These are phyloP conservation scores for Geranium rotundifolium DNA, from an alignment of 345 rosid species.

Conservation along the genomic window DNA sequence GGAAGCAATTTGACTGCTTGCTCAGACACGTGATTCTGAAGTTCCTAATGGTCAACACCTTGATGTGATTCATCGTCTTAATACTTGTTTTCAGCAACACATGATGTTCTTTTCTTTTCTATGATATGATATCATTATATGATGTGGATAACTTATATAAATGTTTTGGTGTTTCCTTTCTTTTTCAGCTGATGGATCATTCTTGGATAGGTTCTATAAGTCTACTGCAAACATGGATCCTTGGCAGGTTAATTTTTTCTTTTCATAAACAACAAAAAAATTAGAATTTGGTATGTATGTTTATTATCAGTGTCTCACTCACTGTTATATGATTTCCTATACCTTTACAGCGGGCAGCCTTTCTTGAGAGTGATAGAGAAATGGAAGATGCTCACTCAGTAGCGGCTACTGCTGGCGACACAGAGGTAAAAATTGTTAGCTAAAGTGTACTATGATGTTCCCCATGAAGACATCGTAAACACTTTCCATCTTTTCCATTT, in stretches of 20 bases:
- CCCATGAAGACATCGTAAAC: too few species aligned
- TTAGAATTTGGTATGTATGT: not conserved
- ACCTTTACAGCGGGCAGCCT: constrained; percentile 48
- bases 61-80: too few species aligned
- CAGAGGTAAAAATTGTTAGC: constrained; percentile 32
- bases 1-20: too few species aligned
- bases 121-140: too few species aligned
- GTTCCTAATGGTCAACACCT: too few species aligned
- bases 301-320: too few species aligned
- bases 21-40: too few species aligned
- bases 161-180: constrained; percentile 1
- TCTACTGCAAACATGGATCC: constrained; percentile 74
- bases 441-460: too few species aligned
- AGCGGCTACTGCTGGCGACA: constrained; percentile 83
- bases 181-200: constrained; percentile 62
- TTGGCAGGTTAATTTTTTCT: constrained; percentile 31
- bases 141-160: too few species aligned
- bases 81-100: too few species aligned
- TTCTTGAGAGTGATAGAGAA: constrained; percentile 68
- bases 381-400: constrained; percentile 86
- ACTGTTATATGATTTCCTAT: not conserved
- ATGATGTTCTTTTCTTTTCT: too few species aligned
- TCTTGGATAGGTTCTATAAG: constrained; percentile 65
- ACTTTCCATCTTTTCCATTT: too few species aligned
- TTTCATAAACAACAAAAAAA: not conserved